phyloP scores from a whole-genome alignment of 2,329 filamentous ascomycete genomes.

The Hymenoscyphus fraxineus region DNA sequence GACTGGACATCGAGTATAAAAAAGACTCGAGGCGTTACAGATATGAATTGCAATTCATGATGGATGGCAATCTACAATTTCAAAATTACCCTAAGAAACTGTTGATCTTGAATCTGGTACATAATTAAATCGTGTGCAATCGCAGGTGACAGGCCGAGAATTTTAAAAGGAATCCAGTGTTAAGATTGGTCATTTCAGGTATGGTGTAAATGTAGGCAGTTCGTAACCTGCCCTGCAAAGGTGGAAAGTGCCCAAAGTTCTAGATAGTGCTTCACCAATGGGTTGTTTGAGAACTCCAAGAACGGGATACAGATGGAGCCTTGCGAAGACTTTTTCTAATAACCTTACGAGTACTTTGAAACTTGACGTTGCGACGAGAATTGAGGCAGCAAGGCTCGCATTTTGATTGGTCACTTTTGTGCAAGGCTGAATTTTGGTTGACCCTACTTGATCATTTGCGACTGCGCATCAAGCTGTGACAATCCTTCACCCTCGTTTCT shows the following conservation, averaged over 20 bases:
- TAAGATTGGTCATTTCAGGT: too few relatives aligned
- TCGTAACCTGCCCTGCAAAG: too few relatives aligned
- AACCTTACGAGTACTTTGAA: not conserved
- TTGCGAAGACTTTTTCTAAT: too few relatives aligned
- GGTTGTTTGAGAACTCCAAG: too few relatives aligned
- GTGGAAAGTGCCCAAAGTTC: too few relatives aligned
- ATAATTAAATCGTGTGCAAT: not conserved
- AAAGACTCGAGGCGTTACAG: constrained; percentile 26
- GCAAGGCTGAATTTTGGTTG: constrained; percentile 14
- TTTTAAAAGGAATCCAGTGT: too few relatives aligned
- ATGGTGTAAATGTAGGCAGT: too few relatives aligned
- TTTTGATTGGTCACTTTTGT: constrained; percentile 9
- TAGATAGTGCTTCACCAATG: too few relatives aligned
- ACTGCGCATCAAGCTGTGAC: not conserved
- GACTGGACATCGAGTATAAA: constrained; percentile 23
- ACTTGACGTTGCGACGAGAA: not conserved
- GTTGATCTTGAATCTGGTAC: not conserved
- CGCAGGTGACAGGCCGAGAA: too few relatives aligned
- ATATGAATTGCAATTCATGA: constrained; percentile 19
- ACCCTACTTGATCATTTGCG: not conserved
- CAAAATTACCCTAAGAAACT: constrained; percentile 7
- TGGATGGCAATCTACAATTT: constrained; percentile 14
- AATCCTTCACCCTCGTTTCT: not conserved
- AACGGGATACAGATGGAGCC: too few relatives aligned
- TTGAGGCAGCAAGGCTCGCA: constrained; percentile 10